Evolutionary conservation across 1,284 basidiomycete species (phyloP).

Genomic region (Tilletia caries): DNA sequence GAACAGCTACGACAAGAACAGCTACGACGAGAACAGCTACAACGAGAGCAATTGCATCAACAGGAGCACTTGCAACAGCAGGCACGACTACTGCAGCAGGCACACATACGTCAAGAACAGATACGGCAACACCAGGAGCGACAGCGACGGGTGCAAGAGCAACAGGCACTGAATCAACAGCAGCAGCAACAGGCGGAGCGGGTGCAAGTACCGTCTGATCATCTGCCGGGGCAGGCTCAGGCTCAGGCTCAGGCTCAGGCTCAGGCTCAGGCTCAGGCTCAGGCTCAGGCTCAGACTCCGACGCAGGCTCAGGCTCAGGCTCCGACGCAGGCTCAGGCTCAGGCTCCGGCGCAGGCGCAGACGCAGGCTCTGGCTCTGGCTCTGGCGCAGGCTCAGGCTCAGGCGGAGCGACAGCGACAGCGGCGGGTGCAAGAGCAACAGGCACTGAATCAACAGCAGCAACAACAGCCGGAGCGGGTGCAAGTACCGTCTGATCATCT

Average conservation of each 20-base stretch:
- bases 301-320: background rate
- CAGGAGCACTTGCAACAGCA: no score
- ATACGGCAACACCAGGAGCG: background rate
- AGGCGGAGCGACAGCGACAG: no score
- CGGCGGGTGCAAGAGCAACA: background rate
- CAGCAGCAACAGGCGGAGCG: no score
- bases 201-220: background rate
- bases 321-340: background rate
- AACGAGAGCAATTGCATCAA: no score
- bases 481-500: background rate
- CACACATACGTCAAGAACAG: no score
- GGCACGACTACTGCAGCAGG: no score
- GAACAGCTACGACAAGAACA: no score
- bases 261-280: background rate
- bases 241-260: background rate
- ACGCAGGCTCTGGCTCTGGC: background rate
- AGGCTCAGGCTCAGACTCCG: background rate
- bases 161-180: background rate
- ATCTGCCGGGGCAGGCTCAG: background rate
- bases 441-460: background rate
- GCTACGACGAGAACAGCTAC: no score
- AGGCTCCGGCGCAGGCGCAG: background rate
- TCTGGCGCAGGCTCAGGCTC: no score
- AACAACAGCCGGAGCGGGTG: no score
- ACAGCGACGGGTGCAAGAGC: background rate